These are phyloP conservation scores for Apiospora aurea DNA, from an alignment of 2,329 filamentous ascomycete species.

Conservation along the genomic window DNA sequence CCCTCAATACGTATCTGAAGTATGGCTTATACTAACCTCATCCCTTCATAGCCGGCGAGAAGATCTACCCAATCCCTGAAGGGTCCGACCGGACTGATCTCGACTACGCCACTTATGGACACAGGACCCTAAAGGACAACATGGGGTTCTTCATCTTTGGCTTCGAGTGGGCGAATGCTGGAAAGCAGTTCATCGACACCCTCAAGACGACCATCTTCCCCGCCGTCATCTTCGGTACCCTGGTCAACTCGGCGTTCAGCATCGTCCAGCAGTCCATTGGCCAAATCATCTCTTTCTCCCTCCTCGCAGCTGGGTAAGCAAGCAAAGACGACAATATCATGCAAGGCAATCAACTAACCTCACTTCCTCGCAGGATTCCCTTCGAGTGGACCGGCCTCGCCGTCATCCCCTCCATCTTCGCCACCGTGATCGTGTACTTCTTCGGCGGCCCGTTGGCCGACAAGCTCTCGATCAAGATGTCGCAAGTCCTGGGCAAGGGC, in stretches of 20 bases:
- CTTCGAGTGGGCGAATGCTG: conserved; percentile 38
- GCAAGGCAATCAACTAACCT: conserved; percentile 18
- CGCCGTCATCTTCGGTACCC: conserved; percentile 42
- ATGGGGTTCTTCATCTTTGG: conserved; percentile 42
- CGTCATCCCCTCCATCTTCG: conserved; percentile 31
- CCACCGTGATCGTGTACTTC: conserved; percentile 32
- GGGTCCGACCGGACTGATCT: conserved; percentile 40
- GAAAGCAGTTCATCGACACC: conserved; percentile 37
- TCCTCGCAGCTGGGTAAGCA: conserved; percentile 29
- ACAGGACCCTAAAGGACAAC: conserved; percentile 41
- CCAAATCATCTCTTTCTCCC: conserved; percentile 27
- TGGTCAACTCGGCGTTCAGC: conserved; percentile 30
- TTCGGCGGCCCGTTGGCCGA: conserved; percentile 46
- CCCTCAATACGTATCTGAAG: too few relatives aligned
- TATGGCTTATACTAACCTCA: conserved; percentile 1
- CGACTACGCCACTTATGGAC: conserved; percentile 37
- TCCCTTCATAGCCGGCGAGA: conserved; percentile 31
- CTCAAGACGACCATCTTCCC: conserved; percentile 44
- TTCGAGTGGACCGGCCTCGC: conserved; percentile 31
- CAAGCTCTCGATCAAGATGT: conserved; percentile 35
- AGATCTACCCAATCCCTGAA: conserved; percentile 34
- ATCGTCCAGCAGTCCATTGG: conserved; percentile 30
- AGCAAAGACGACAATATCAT: not conserved
- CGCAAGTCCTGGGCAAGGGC: conserved; percentile 32
- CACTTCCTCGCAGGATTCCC: conserved; percentile 8